These are phyloP conservation scores for Tulasnella sp. DNA, from an alignment of 768 basidiomycete genomes.

Conservation along the genomic window DNA sequence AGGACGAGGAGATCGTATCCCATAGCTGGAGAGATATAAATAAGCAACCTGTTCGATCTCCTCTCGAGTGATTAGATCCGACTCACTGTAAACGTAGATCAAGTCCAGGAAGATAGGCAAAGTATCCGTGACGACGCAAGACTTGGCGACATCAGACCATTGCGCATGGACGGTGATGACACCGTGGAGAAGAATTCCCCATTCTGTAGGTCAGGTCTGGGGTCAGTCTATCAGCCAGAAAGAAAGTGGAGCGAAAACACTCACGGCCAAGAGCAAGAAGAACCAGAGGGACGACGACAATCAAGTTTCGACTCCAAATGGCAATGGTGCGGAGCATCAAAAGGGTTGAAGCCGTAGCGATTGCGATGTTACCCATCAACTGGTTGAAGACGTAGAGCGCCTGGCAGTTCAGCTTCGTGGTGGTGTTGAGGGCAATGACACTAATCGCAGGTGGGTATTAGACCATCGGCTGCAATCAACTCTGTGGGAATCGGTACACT, in stretches of 20 bases:
- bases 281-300: conserved; percentile 38
- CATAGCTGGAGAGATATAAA: conserved; percentile 35
- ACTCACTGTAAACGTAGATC: conserved; percentile 47
- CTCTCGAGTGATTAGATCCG: conserved; percentile 47
- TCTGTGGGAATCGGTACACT: not conserved
- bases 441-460: not conserved
- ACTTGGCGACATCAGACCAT: not conserved
- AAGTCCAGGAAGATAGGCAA: conserved; percentile 44
- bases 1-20: conserved; percentile 55
- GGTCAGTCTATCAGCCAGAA: not conserved
- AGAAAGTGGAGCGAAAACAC: conserved; percentile 20
- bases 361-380: conserved; percentile 18
- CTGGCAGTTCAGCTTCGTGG: conserved; percentile 32
- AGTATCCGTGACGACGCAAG: conserved; percentile 14
- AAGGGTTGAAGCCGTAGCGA: conserved; percentile 16
- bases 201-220: conserved; percentile 21
- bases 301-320: conserved; percentile 50
- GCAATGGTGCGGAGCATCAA: conserved; percentile 36
- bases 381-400: conserved; percentile 39
- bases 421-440: conserved; percentile 14
- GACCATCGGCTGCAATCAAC: not conserved
- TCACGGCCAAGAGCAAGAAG: conserved; percentile 45
- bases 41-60: not conserved
- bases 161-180: not conserved
- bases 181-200: conserved; percentile 61